Base-by-base conservation (phyloP, 2,329 filamentous ascomycete species). In the Colletotrichum falcatum region DNA sequence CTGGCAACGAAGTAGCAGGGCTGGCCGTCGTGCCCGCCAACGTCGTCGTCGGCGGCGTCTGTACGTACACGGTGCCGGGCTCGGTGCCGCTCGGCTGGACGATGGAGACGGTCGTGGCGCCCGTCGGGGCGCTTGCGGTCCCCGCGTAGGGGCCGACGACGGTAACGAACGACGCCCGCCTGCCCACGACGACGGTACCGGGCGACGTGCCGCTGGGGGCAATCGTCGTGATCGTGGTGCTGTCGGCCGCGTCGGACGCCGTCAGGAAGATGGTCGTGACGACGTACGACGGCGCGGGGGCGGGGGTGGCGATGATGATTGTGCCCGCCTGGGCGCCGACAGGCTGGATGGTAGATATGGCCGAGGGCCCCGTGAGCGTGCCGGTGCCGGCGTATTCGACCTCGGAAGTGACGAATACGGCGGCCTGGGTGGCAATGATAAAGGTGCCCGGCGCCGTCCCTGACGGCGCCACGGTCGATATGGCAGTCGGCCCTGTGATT, bases 241-340 rank as follows among this genome's bases (percentile, higher is more conserved):
- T 42, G 1, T 35, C 66, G 3, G 62, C 44, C 2, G 44, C 63
- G 7, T 66, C 58, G 1, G 62, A 42, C 1, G 49, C 55, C 2
- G 66, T 70, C 8, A 70, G 66, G 63, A 70, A 70, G 33, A 70
- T 20, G 0, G 66, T 70, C 2, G 66, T 66, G 8, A 33, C 44
- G 42, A 70, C 33, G 33, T 55, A 66, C 5, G 66, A 56, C 1
- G 56, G 23, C 9, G 33, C 26, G 20, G 49, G 63, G 1, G 55
- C 55, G 1, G 58, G 51, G 1, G 67, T 39, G 11, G 63, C 58
- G 2, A 71, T 37, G 14, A 73, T 39, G 5, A 73, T 33, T 1
- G 67, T 73, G 0, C 66, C 72, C 16, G 67, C 61, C 18, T 16
- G 48, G 3, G 63, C 72, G 2, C 72, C 72, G 5, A 42, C 35